Evolutionary conservation across 2,329 filamentous ascomycete species (phyloP), one percentile per base, ranked within the genome.

Genomic region (Lasiodiplodia gonubiensis): DNA sequence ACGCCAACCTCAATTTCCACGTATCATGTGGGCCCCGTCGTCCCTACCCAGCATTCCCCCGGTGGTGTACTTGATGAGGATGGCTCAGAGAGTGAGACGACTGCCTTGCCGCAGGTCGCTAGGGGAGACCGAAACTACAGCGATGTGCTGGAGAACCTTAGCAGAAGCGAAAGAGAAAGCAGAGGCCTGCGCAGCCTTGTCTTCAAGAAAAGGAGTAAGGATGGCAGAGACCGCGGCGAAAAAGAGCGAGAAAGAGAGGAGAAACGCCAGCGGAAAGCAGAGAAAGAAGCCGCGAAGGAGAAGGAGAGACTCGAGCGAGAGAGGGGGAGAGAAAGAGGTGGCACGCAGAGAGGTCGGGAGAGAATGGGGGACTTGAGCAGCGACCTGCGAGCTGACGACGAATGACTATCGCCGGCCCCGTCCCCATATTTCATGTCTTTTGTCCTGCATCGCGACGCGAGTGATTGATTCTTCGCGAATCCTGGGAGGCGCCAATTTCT

Each of bases 71-170:
- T 76, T 66, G 69, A 80, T 72, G 73, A 73, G 57, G 57, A 66
- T 71, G 51, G 74, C 74, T 63, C 70, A 57, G 39, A 75, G 70
- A n/a, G 65, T 71, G 78, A 80, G 49, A 77, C 74, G 0, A 80
- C 77, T 1, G 78, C 78, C 0, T 70, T 80, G 2, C 78, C 78
- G 0, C 72, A 73, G 10, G 77, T 79, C 64, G 42, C 27, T 18
- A 42, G 60, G n/a, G 30, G 49, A 2, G 54, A 67, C 18, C 54
- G 55, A 5, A 55, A 59, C 57, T 67, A 63, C 35, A 39, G 55
- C 12, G 66, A 67, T 27, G 66, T 67, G 5, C 51, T 67, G 3
- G 66, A 67, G 14, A 27, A 49, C 49, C 37, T 64, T 14, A 51
- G 59, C 57, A 54, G 66, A 7, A 59, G 55, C 16, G 66, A 64